phyloP scores from a whole-genome alignment of 73 alveolate genomes.

The Blepharisma stoltei region DNA sequence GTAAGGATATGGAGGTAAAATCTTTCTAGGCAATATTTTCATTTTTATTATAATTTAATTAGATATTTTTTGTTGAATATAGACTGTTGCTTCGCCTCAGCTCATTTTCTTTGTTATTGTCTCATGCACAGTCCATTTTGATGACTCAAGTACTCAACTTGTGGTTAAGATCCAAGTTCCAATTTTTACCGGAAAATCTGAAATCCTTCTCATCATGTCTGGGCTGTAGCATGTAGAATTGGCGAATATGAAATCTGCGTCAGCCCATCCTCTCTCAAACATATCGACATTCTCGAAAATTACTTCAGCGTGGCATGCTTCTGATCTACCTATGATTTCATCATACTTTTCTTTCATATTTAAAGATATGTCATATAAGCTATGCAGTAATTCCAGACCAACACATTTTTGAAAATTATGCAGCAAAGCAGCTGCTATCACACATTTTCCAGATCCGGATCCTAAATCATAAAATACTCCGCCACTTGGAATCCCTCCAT shows the following conservation, averaged over 20 bases:
- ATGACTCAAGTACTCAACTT: slow-evolving; percentile 54
- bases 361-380: slow-evolving; percentile 40
- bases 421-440: slow-evolving; percentile 72
- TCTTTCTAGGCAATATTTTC: no score
- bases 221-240: slow-evolving; percentile 86
- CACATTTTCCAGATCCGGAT: slow-evolving; percentile 88
- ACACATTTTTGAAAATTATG: slow-evolving; percentile 64
- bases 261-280: slow-evolving; percentile 62
- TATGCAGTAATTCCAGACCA: slow-evolving; percentile 76
- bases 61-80: slow-evolving; percentile 64
- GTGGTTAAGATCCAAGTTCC: slow-evolving; percentile 76
- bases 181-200: slow-evolving; percentile 58
- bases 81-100: slow-evolving; percentile 91
- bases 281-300: slow-evolving; percentile 52
- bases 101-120: slow-evolving; percentile 72
- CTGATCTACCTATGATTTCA: neutral
- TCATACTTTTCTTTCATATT: slow-evolving; percentile 9
- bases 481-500: slow-evolving; percentile 38
- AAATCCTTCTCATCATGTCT: slow-evolving; percentile 69
- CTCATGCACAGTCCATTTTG: slow-evolving; percentile 67
- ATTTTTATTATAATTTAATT: no score
- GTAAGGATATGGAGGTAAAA: no score
- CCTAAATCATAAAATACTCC: slow-evolving; percentile 89
- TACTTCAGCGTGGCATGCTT: slow-evolving; percentile 41
- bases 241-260: slow-evolving; percentile 77